Conservation (phyloP, 2,329 filamentous ascomycete species). For the Coleophoma cylindrospora region DNA sequence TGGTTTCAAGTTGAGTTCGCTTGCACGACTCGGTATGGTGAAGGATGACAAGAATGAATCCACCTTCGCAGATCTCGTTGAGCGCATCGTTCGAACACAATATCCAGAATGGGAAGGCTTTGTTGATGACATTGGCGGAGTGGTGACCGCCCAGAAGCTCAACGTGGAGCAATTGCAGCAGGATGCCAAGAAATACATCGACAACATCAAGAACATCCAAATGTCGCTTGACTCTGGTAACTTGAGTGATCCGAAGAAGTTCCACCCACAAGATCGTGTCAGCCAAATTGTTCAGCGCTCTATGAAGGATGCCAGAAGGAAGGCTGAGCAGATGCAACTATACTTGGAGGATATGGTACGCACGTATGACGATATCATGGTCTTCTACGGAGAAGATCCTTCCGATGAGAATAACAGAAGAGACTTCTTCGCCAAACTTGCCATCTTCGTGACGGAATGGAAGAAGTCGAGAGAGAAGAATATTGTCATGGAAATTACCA, state of each 20-base stretch:
- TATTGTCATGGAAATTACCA: conserved; percentile 71
- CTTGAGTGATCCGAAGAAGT: conserved; percentile 92
- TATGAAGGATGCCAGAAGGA: conserved; percentile 95
- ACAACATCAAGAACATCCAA: conserved; percentile 92
- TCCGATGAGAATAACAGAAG: conserved; percentile 86
- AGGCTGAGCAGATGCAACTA: conserved; percentile 91
- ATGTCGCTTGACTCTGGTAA: conserved; percentile 89
- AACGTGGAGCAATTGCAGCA: conserved; percentile 87
- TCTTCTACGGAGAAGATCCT: conserved; percentile 92
- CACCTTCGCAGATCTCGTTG: conserved; percentile 90
- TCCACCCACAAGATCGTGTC: conserved; percentile 95
- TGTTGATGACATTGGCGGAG: conserved; percentile 74
- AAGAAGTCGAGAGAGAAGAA: conserved; percentile 97
- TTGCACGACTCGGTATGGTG: conserved; percentile 90
- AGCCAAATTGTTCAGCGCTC: conserved; percentile 83
- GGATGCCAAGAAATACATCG: conserved; percentile 88
- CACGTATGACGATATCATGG: conserved; percentile 91
- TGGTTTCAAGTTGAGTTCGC: conserved; percentile 95
- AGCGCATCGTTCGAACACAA: conserved; percentile 92
- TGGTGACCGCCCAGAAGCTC: conserved; percentile 78
- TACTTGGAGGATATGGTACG: conserved; percentile 91
- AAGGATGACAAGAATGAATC: conserved; percentile 99
- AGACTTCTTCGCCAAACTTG: conserved; percentile 94
- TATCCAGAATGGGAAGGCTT: conserved; percentile 96
- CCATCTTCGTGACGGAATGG: conserved; percentile 87